Evolutionary conservation across 2,329 filamentous ascomycete species (phyloP).

Genomic region (Botrytis aclada): DNA sequence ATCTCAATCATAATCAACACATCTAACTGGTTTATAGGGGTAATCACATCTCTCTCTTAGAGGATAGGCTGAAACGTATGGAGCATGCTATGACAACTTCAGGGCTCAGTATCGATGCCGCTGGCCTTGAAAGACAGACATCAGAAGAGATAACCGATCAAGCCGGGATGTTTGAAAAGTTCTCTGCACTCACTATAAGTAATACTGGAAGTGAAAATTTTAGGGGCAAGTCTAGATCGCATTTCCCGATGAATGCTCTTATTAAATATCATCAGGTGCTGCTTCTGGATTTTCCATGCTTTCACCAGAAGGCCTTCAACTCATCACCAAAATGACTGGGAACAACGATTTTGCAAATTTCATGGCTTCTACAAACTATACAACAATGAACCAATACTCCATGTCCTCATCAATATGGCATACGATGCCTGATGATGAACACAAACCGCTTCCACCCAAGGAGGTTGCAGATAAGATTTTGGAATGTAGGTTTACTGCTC

Average conservation of each 20-base stretch:
- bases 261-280: slow-evolving; percentile 23
- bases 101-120: slow-evolving; percentile 15
- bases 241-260: not conserved
- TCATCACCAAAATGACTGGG: slow-evolving; percentile 23
- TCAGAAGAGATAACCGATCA: slow-evolving; percentile 26
- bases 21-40: slow-evolving; percentile 16
- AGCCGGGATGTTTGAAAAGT: slow-evolving; percentile 25
- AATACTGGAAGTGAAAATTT: slow-evolving; percentile 25
- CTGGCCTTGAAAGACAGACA: slow-evolving; percentile 19
- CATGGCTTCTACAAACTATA: not conserved
- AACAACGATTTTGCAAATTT: not conserved
- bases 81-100: slow-evolving; percentile 28
- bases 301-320: slow-evolving; percentile 30
- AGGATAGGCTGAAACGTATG: slow-evolving; percentile 31
- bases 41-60: slow-evolving; percentile 27
- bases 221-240: slow-evolving; percentile 23
- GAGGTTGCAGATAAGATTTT: slow-evolving; percentile 27
- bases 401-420: slow-evolving; percentile 22
- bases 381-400: not conserved
- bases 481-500: slow-evolving; percentile 24
- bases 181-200: slow-evolving; percentile 29
- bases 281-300: slow-evolving; percentile 33
- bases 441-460: slow-evolving; percentile 26
- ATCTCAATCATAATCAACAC: slow-evolving; percentile 12
- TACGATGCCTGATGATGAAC: slow-evolving; percentile 24